Conservation (phyloP, 2,329 filamentous ascomycete species). For the Trichophaea hybrida region DNA sequence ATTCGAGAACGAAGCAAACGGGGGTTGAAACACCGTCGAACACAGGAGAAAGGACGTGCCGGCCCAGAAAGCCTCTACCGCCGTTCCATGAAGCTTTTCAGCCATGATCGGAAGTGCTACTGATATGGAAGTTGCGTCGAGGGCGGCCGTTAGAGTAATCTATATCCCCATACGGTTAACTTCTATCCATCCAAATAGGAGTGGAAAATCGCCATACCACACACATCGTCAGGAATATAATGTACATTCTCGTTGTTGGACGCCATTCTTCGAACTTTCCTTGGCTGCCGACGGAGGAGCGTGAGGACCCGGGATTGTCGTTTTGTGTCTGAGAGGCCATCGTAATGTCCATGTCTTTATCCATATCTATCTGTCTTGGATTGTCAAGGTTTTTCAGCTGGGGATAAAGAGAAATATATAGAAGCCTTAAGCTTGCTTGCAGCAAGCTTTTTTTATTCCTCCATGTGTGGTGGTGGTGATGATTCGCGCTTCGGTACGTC, state of each 20-base stretch:
- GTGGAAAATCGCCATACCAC: background rate
- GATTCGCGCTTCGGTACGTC: too few relatives aligned
- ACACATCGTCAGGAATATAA: slow-evolving; percentile 17
- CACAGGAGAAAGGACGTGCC: slow-evolving; percentile 56
- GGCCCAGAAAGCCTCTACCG: slow-evolving; percentile 54
- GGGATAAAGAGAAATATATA: too few relatives aligned
- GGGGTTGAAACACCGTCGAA: slow-evolving; percentile 46
- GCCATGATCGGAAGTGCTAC: slow-evolving; percentile 46
- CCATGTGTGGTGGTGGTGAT: too few relatives aligned
- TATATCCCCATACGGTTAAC: background rate
- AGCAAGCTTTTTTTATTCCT: too few relatives aligned
- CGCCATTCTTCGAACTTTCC: slow-evolving; percentile 4
- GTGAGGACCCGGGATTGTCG: too few relatives aligned
- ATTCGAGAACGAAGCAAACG: slow-evolving; percentile 32
- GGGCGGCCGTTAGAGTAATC: slow-evolving; percentile 46
- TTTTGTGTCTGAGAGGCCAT: too few relatives aligned
- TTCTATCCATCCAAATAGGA: background rate
- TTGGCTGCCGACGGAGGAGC: too few relatives aligned
- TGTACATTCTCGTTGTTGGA: slow-evolving; percentile 9
- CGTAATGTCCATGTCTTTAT: too few relatives aligned
- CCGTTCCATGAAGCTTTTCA: slow-evolving; percentile 38
- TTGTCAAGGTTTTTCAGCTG: too few relatives aligned
- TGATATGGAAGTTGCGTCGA: slow-evolving; percentile 51
- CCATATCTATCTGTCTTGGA: too few relatives aligned
- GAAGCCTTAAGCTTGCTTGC: too few relatives aligned